These are phyloP conservation scores for Boletellus deceptivus DNA, from an alignment of 1,284 basidiomycete genomes.

Conservation along the genomic window DNA sequence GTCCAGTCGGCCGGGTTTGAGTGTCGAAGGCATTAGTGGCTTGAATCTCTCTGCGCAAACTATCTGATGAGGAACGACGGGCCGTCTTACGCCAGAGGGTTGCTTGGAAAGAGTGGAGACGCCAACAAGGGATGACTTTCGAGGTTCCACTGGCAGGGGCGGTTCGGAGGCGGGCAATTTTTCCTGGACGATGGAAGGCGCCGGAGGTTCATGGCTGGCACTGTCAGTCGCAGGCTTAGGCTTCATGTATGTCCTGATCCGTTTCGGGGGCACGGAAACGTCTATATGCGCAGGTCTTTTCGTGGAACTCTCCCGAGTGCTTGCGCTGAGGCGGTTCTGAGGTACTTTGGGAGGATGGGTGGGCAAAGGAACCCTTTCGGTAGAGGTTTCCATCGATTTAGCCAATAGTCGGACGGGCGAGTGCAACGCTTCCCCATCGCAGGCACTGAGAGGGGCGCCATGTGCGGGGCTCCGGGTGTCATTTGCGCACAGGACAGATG, in stretches of 20 bases:
- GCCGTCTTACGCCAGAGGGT: neutral
- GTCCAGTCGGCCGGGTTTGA: neutral
- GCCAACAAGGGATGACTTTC: neutral
- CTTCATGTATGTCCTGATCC: constrained; percentile 7
- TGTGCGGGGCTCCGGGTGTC: neutral
- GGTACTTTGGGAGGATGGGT: neutral
- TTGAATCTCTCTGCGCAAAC: constrained; percentile 16
- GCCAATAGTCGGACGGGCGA: neutral
- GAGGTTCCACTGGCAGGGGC: constrained; percentile 3
- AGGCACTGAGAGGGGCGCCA: neutral
- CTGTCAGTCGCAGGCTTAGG: neutral
- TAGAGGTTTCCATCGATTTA: neutral
- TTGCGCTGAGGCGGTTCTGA: neutral
- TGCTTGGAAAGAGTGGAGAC: neutral
- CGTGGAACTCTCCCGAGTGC: neutral
- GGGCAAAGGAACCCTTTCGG: neutral
- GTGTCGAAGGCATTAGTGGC: constrained; percentile 7
- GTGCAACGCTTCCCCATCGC: neutral
- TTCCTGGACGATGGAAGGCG: neutral
- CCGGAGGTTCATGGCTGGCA: neutral
- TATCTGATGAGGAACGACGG: neutral
- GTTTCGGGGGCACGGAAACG: constrained; percentile 19
- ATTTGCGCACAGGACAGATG: neutral
- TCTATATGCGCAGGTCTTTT: constrained; percentile 27
- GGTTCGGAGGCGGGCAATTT: constrained; percentile 1